These are phyloP conservation scores for Cytospora piceae DNA, from an alignment of 2,329 filamentous ascomycete species.

Conservation along the genomic window DNA sequence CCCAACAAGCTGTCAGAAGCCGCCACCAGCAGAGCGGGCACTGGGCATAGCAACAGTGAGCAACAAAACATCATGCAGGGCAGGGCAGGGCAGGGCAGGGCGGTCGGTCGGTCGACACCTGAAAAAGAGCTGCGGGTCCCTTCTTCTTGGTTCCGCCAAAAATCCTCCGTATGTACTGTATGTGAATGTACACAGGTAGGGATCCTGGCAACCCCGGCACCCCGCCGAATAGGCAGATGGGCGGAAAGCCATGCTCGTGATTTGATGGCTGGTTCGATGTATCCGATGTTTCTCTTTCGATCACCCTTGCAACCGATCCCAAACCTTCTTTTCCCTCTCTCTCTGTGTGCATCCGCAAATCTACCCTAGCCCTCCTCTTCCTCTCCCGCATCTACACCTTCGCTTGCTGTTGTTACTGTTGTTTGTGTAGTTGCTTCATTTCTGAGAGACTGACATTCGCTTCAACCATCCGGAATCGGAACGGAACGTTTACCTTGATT, in stretches of 20 bases:
- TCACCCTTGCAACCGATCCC: slow-evolving; percentile 29
- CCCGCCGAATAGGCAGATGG: neutral
- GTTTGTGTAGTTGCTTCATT: slow-evolving; percentile 9
- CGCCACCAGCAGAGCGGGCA: neutral
- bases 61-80: neutral
- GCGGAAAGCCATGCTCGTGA: neutral
- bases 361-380: slow-evolving; percentile 11
- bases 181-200: too few species aligned
- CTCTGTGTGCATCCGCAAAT: slow-evolving; percentile 9
- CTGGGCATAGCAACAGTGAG: neutral
- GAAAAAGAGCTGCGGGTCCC: neutral
- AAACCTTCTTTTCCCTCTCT: slow-evolving; percentile 20
- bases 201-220: neutral
- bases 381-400: slow-evolving; percentile 19
- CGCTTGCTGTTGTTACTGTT: slow-evolving; percentile 20
- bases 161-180: neutral
- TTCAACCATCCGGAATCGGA: slow-evolving; percentile 8
- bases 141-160: neutral
- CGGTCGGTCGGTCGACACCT: too few species aligned
- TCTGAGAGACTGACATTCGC: slow-evolving; percentile 17
- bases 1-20: slow-evolving; percentile 2
- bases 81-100: neutral
- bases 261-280: slow-evolving; percentile 14
- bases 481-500: slow-evolving; percentile 2
- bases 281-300: slow-evolving; percentile 20